A percentile compares a stretch with the other conserved stretches of the same genome.
Conservation (phyloP, 306 rosid genomes). For the Sicyos baderoa region DNA sequence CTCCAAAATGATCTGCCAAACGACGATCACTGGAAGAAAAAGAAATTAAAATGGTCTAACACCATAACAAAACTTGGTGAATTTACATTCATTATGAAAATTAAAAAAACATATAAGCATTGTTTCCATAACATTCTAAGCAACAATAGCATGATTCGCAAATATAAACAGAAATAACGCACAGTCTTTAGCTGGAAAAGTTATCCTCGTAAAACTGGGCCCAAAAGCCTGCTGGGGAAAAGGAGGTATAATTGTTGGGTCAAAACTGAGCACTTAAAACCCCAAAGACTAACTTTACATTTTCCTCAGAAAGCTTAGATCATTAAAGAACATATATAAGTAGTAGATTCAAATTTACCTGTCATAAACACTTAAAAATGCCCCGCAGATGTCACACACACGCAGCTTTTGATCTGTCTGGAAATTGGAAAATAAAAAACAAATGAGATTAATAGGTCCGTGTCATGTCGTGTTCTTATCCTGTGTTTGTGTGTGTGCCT, state of each 20-base stretch:
- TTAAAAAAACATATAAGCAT: slow-evolving; percentile 24
- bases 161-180: slow-evolving; percentile 93
- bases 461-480: no score
- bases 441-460: not conserved
- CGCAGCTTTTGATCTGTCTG: slow-evolving; percentile 99
- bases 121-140: slow-evolving; percentile 41
- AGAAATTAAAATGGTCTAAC: slow-evolving; percentile 30
- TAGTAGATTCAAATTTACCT: slow-evolving; percentile 42
- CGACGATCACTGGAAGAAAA: slow-evolving; percentile 85
- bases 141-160: slow-evolving; percentile 75
- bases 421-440: not conserved
- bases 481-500: no score
- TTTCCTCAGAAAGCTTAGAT: slow-evolving; percentile 40
- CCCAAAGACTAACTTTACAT: slow-evolving; percentile 64
- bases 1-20: slow-evolving; percentile 98
- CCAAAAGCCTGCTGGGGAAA: slow-evolving; percentile 99
- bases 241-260: slow-evolving; percentile 97
- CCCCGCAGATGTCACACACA: slow-evolving; percentile 98
- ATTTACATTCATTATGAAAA: slow-evolving; percentile 21
- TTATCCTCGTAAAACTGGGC: slow-evolving; percentile 99
- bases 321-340: not conserved
- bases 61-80: slow-evolving; percentile 23
- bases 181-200: slow-evolving; percentile 99
- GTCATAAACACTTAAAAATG: slow-evolving; percentile 98
- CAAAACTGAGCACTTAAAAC: slow-evolving; percentile 91